These are phyloP conservation scores for Xylaria sp. DNA, from an alignment of 2,329 filamentous ascomycete species.

Conservation along the genomic window DNA sequence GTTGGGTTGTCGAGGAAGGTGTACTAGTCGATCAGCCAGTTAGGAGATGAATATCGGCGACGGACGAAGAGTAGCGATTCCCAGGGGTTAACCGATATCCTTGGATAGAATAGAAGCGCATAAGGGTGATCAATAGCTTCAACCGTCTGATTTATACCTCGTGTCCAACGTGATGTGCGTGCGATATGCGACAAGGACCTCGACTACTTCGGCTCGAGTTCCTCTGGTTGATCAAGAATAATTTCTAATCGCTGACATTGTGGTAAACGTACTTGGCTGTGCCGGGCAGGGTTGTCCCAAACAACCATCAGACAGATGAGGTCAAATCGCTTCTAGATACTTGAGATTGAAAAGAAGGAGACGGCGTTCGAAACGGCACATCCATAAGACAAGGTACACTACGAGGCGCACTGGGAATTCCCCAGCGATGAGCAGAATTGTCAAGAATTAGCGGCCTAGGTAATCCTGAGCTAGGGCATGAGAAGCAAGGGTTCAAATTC, in stretches of 20 bases:
- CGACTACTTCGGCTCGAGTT: constrained; percentile 23
- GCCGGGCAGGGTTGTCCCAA: constrained; percentile 53
- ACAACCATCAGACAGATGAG: constrained; percentile 59
- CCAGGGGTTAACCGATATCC: constrained; percentile 8
- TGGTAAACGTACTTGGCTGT: constrained; percentile 44
- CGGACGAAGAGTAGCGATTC: neutral
- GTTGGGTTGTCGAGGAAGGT: neutral
- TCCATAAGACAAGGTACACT: constrained; percentile 7
- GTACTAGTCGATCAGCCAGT: constrained; percentile 5
- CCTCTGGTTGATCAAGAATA: constrained; percentile 12
- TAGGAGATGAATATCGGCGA: constrained; percentile 7
- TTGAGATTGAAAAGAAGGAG: constrained; percentile 25
- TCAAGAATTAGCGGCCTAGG: constrained; percentile 37
- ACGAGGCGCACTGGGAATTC: constrained; percentile 25
- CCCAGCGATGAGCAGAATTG: constrained; percentile 37
- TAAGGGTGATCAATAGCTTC: constrained; percentile 27
- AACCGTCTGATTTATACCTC: constrained; percentile 44
- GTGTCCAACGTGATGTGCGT: constrained; percentile 22
- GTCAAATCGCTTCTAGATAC: constrained; percentile 36
- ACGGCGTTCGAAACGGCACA: constrained; percentile 28
- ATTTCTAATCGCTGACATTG: constrained; percentile 24
- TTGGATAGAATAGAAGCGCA: constrained; percentile 8
- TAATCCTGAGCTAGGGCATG: constrained; percentile 14
- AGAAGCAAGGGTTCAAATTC: constrained; percentile 7
- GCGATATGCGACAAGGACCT: constrained; percentile 16